Evolutionary conservation across 345 rosid species (phyloP).

Genomic region (Firmiana major): DNA sequence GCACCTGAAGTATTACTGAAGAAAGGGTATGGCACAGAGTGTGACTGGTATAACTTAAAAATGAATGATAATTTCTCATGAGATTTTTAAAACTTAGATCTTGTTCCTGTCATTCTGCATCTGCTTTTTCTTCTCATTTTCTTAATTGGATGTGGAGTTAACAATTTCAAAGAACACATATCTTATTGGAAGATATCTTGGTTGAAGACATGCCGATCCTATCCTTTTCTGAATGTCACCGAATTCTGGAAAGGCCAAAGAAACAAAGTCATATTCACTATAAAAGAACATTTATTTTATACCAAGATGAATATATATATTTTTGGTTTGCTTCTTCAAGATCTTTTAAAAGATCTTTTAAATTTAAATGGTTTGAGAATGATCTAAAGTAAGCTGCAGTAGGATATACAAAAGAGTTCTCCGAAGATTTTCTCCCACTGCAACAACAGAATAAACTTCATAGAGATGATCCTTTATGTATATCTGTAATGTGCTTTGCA

Average conservation of each 20-base stretch:
- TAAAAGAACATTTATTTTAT: background rate
- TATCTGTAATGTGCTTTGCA: background rate
- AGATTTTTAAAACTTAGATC: background rate
- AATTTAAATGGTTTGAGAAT: background rate
- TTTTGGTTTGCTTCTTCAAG: background rate
- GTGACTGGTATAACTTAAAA: conserved; percentile 66
- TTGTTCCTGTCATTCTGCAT: background rate
- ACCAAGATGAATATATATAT: background rate
- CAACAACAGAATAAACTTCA: background rate
- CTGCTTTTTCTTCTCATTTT: background rate
- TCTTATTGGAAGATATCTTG: background rate
- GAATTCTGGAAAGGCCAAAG: background rate
- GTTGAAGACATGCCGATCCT: background rate
- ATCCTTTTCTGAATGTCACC: background rate
- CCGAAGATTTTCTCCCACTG: background rate
- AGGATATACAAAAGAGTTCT: background rate
- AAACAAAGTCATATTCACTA: background rate
- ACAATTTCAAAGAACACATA: background rate
- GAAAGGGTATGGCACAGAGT: conserved; percentile 94
- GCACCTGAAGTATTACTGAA: conserved; percentile 92
- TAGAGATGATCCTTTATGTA: background rate
- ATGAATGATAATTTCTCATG: background rate
- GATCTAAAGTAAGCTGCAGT: background rate
- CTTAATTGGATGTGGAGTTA: background rate
- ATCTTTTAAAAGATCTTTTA: background rate